Evolutionary conservation across 2,329 filamentous ascomycete genomes (phyloP), one percentile per base, ranked within the genome.

Genomic region (Colletotrichum salicis): DNA sequence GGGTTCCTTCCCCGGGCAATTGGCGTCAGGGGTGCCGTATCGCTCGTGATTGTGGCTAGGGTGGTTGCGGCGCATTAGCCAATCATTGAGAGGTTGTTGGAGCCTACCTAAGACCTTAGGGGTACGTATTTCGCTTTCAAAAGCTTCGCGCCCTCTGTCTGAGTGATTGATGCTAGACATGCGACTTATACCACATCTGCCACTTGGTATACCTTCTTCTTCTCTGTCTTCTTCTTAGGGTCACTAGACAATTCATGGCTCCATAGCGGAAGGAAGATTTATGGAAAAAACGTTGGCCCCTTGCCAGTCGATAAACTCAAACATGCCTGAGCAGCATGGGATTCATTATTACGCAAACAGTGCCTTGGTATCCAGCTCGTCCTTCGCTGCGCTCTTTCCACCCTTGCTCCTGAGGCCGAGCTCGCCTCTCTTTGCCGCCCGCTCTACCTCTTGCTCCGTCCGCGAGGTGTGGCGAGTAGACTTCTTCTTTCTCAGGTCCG

Each of bases 391-490:
- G 82, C 87, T 88, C 71, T 88, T 86, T 54, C 91, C 90, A 15
- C 92, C 91, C 70, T 88, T 86, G 7, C 90, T 90, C 76, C 90
- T 88, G 75, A 98, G 84, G 31, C 95, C 95, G 70, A 99, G 82
- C 31, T 93, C 91, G 54, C 90, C 91, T 82, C 90, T 93, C 87
- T 93, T 96, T 67, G 90, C 88, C 78, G 92, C 85, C 74, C 91
- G 88, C 79, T 96, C 94, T 61, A 92, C 86, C 75, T 89, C 86
- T 76, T 93, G 90, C 79, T 97, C 95, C 35, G 91, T 90, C 72
- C 96, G 88, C 67, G 88, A 87, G 76, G 94, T 93, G 84, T 97
- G 96, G 76, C 90, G 90, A 60, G 90, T 89, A 0, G 95, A 94
- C 86, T 94, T 95, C 76, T 89, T 86, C 82, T 90, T 86, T 76